Evolutionary conservation across 495 filamentous ascomycete species (phyloP), one percentile per base, ranked within the genome.

Genomic region (Aspergillus egyptiacus): DNA sequence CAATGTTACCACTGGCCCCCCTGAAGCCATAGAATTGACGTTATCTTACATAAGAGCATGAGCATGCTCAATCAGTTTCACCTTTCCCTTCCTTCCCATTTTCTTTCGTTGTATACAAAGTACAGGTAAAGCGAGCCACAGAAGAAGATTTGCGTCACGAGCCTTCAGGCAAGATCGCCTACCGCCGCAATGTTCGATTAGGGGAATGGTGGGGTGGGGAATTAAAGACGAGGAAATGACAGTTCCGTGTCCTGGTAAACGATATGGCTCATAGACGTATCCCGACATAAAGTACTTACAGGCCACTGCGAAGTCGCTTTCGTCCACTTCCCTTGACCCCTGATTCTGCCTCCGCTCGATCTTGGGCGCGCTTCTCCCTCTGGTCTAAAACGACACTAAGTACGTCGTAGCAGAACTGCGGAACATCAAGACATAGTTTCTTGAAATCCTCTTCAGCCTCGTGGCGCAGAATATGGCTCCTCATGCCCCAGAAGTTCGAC

Each of bases 331-430:
- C 61, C 39, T 62, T 63, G 19, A 59, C 53, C 28, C 49, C 59
- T 2, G 60, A 60, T 24, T 67, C 64, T 9, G 48, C 28, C 27
- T 72, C 66, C 3, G 46, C 46, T 27, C 44, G 53, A 44, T 65
- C 59, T 6, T 60, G 56, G 5, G 50, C 48, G 18, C 65, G 53
- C 64, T 81, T 85, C 62, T 86, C 82, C 64, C 79, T 80, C 55
- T 72, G 70, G 60, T 87, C 84, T 25, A 87, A 68, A 28, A 85
- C 78, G 36, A 85, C 64, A 17, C 65, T 77, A 19, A 96, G 75
- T n/a, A 97, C 86, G 67, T 97, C 91, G 66, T 86, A 95, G 27
- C 82, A 82, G 53, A 97, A 96, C 58, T 91, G 83, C 13, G 91
- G 91, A 55, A 84, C 91, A 63, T 95, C 87, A 45, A 94, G 68